Base-by-base conservation (phyloP, 2,329 filamentous ascomycete species). In the Alternaria rosae region DNA sequence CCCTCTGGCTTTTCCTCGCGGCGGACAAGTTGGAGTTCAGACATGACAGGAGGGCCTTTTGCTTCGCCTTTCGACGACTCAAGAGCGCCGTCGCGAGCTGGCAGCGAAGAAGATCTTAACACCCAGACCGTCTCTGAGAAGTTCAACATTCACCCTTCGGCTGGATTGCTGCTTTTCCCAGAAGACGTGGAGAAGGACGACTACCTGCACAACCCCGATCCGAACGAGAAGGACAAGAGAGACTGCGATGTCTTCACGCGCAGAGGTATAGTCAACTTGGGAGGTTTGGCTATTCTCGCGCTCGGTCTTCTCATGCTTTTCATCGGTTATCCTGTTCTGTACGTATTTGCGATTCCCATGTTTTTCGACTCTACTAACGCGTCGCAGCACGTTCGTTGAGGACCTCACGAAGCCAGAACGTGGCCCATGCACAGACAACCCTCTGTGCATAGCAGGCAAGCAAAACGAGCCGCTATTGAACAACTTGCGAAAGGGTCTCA, bases 131-230 rank as follows among this genome's bases (percentile, higher is more conserved):
- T 92, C 4, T 88, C 88, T 15, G 88, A 91, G 72, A 92, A 92
- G 77, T 92, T 89, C 77, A 91, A 91, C 72, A 91, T 92, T 55
- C 82, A 87, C 74, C 89, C 90, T 1, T 89, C 88, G 3, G 86
- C 88, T 13, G 88, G 88, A 6, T 78, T 92, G 54, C 75, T 92
- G 42, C 79, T 92, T 20, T 92, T 89, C 69, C 90, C 89, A 0
- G 88, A 91, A 74, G 89, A 92, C 72, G 87, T 91, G 21, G 90
- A 92, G 75, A 91, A 91, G 70, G 90, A 92, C 73, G 90, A 92
- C 72, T 89, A 87, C 66, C 72, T 92, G 64, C 90, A 92, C 74
- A 91, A 91, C 69, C 90, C 90, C 1, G 88, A 90, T 70, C 87
- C 88, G 1, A 85, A 85, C 54, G 89, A 91, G 48, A 86, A 86